Evolutionary conservation across 2,329 filamentous ascomycete species (phyloP), one percentile per base, ranked within the genome.

Genomic region (Rutstroemia sp.): DNA sequence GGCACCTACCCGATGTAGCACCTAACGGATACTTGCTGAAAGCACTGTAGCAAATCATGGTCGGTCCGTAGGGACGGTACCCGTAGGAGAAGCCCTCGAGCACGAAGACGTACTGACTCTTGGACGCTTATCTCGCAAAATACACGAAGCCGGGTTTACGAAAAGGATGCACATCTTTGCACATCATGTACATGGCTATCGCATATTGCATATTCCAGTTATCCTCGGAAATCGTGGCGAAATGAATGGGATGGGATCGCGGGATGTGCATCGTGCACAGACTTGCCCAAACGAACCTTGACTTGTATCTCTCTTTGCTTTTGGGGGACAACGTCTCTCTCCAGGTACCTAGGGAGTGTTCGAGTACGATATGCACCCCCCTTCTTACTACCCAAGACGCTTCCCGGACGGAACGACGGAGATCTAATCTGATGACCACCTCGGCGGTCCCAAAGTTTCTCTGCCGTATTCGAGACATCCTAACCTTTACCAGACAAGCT

Each of bases 51-150:
- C 44, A 17, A 48, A 34, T 27, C 30, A 23, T 53, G 42, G 38
- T 48, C 49, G 48, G 54, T 39, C 54, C 54, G 48, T 52, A 56
- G 54, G 54, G 54, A 56, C 54, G 54, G 54, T 51, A 51, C 54
- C 48, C 54, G 54, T 46, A 21, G 46, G 14, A 51, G 51, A 41
- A 38, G 3, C 8, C 39, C 7, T 41, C 19, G 10, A 19, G n/a
- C 6, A 44, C n/a, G 23, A 23, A 23, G 23, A 23, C 23, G 23
- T 23, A 23, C 23, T 23, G 23, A 23, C 23, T 23, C n/a, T 44
- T 44, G 41, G 41, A 17, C 23, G 44, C 21, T 10, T 46, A 46
- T 46, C 8, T 46, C 19, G 10, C 44, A 10, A 25, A 14, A 25
- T 17, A 17, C n/a, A 27, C 38, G 17, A 50, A 41, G 27, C 47